phyloP scores from a whole-genome alignment of 371 early-diverging fungal genomes.

The Actinomortierella wolfii region DNA sequence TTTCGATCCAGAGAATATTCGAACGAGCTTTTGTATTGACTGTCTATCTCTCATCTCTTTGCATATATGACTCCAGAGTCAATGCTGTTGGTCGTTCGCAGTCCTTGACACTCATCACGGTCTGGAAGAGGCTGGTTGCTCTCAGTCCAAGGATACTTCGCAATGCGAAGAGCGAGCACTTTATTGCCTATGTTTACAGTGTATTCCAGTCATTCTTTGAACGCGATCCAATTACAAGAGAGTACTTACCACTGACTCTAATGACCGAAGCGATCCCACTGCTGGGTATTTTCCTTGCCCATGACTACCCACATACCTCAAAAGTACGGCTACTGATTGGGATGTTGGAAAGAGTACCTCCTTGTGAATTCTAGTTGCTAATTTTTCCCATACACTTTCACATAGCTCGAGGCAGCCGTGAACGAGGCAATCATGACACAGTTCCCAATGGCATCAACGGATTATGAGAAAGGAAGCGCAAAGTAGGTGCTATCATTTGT shows the following conservation, averaged over 20 bases:
- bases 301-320: not conserved
- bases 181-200: conserved; percentile 32
- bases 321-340: too few species aligned
- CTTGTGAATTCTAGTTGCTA: too few species aligned
- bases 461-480: conserved; percentile 49
- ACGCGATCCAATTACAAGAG: conserved; percentile 19
- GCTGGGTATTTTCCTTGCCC: conserved; percentile 29
- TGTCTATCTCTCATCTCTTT: too few species aligned
- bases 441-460: conserved; percentile 55
- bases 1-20: too few species aligned
- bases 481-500: conserved; percentile 21
- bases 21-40: too few species aligned
- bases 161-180: conserved; percentile 42
- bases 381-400: not conserved
- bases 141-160: conserved; percentile 52
- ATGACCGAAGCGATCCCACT: conserved; percentile 43
- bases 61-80: too few species aligned
- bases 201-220: conserved; percentile 42
- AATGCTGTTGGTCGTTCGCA: conserved; percentile 30
- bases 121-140: conserved; percentile 51
- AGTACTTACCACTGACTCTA: conserved; percentile 27
- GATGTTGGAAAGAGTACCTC: too few species aligned
- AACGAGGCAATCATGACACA: conserved; percentile 45
- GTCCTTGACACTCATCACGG: conserved; percentile 33
- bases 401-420: conserved; percentile 28